phyloP scores from a whole-genome alignment of 106 monocot genomes.

The Vanilla planifolia region DNA sequence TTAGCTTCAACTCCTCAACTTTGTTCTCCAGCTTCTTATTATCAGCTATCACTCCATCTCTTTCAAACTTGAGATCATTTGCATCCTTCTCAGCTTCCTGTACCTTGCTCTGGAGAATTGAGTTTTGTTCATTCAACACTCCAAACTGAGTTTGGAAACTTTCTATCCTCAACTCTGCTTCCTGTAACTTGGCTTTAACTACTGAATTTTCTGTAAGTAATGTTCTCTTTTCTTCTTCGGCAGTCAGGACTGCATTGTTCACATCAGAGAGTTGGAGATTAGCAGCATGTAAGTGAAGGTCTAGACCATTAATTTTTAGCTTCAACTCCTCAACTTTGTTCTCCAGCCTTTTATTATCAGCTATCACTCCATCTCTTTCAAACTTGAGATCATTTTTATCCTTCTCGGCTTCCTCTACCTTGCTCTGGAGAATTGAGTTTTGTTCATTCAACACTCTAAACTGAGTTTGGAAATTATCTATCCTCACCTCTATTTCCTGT shows the following conservation, averaged over 20 bases:
- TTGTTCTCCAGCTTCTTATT: constrained; percentile 19
- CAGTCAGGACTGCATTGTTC: constrained; percentile 8
- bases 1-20: constrained; percentile 20
- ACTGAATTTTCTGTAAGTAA: constrained; percentile 20
- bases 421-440: constrained; percentile 14
- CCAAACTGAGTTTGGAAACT: constrained; percentile 19
- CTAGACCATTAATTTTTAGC: constrained; percentile 21
- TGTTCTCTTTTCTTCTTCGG: constrained; percentile 23
- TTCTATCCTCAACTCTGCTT: constrained; percentile 12
- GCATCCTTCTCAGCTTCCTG: constrained; percentile 23
- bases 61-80: constrained; percentile 26
- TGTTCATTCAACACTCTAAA: constrained; percentile 15
- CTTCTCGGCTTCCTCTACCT: constrained; percentile 6
- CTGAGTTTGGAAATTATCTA: not conserved
- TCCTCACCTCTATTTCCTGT: constrained; percentile 12
- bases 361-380: constrained; percentile 10
- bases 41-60: constrained; percentile 22
- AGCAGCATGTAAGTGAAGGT: constrained; percentile 9
- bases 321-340: too few relatives aligned
- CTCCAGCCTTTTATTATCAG: too few relatives aligned
- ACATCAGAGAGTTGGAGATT: constrained; percentile 7
- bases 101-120: constrained; percentile 15
- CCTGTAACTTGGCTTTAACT: constrained; percentile 8
- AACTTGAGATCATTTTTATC: constrained; percentile 3
- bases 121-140: constrained; percentile 24